Percentiles rank a stretch among this genome's conserved stretches.
Evolutionary conservation across 768 basidiomycete species (phyloP).

Genomic region (Boletus vermiculosoides): DNA sequence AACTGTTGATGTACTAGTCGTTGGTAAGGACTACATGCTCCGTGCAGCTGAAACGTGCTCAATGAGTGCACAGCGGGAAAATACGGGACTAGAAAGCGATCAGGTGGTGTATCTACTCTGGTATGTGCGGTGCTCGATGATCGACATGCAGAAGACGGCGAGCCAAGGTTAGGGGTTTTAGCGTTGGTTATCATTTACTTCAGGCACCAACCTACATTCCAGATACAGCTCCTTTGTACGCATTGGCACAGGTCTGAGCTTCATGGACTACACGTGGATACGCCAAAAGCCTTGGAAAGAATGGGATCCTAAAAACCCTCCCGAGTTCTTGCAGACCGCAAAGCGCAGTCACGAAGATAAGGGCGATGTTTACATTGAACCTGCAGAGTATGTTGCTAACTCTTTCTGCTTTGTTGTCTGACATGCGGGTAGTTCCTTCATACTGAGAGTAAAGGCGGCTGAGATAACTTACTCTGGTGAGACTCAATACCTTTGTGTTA

Average conservation of each 20-base stretch:
- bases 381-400: slow-evolving; percentile 63
- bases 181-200: not conserved
- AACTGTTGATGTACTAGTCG: slow-evolving; percentile 87
- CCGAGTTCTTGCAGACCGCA: slow-evolving; percentile 63
- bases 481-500: not conserved
- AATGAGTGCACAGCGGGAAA: slow-evolving; percentile 60
- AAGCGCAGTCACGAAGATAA: slow-evolving; percentile 69
- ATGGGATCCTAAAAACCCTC: slow-evolving; percentile 73
- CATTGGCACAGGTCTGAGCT: slow-evolving; percentile 86
- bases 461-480: slow-evolving; percentile 79
- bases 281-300: slow-evolving; percentile 77
- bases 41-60: not conserved
- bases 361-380: slow-evolving; percentile 89
- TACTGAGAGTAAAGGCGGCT: slow-evolving; percentile 89
- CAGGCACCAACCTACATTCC: not conserved
- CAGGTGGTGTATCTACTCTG: slow-evolving; percentile 86
- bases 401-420: not conserved
- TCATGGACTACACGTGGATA: slow-evolving; percentile 85
- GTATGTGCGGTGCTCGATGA: slow-evolving; percentile 89
- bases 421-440: slow-evolving; percentile 70
- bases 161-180: slow-evolving; percentile 50
- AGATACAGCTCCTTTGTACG: slow-evolving; percentile 89
- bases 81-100: slow-evolving; percentile 83
- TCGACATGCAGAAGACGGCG: slow-evolving; percentile 50
- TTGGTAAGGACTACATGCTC: slow-evolving; percentile 51